Conservation (phyloP, 352 stramenopile species). For the Pythium utonaiense region DNA sequence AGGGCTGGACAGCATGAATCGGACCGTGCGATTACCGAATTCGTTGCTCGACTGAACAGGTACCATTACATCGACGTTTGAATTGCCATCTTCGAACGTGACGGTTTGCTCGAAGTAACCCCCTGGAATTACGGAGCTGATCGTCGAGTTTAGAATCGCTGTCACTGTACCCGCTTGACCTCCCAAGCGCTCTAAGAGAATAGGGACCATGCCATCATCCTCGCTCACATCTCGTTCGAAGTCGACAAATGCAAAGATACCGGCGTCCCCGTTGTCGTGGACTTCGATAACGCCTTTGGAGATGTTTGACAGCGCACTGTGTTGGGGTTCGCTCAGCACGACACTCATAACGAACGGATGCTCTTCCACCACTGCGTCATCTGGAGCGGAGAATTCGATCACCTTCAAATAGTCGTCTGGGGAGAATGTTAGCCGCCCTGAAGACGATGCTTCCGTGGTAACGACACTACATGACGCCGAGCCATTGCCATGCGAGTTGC, state of each 20-base stretch:
- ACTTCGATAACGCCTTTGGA: conserved; percentile 23
- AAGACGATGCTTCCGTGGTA: background rate
- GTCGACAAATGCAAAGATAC: conserved; percentile 26
- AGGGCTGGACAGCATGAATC: conserved; percentile 25
- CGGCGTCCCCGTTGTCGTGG: conserved; percentile 35
- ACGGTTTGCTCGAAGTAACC: conserved; percentile 27
- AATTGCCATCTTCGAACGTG: conserved; percentile 29
- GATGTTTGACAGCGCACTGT: conserved; percentile 11
- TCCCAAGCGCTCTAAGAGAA: conserved; percentile 16
- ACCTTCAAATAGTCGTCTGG: conserved; percentile 10
- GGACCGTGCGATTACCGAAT: conserved; percentile 28
- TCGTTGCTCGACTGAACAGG: conserved; percentile 29
- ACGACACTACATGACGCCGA: conserved; percentile 15
- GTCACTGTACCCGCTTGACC: conserved; percentile 20
- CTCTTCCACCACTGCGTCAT: conserved; percentile 27
- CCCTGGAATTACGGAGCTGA: conserved; percentile 27
- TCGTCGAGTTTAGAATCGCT: conserved; percentile 27
- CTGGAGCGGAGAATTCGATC: conserved; percentile 27
- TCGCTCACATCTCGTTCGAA: conserved; percentile 19
- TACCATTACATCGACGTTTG: conserved; percentile 8
- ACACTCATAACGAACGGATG: conserved; percentile 26
- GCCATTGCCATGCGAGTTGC: conserved; percentile 8
- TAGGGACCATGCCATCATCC: conserved; percentile 3
- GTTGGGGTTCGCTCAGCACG: conserved; percentile 15
- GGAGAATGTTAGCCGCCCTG: conserved; percentile 4